Evolutionary conservation across 176 grass and related monocot genomes (phyloP).

Genomic region (Avena atlantica): DNA sequence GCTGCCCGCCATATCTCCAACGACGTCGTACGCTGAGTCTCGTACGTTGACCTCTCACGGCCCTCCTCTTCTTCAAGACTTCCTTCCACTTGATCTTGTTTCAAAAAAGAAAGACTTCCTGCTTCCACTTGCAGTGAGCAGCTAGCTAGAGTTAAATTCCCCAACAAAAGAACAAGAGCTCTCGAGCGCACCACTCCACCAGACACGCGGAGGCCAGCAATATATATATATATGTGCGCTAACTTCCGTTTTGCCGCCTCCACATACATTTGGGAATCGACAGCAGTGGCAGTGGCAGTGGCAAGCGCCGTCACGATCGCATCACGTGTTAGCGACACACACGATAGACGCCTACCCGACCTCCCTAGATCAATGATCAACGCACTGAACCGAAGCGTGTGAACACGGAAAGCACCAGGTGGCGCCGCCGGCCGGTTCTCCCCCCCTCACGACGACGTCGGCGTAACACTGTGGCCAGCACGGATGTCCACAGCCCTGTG

Average conservation of each 20-base stretch:
- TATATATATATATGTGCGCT: background rate
- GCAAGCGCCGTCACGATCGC: background rate
- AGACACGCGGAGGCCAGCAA: background rate
- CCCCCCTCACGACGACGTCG: background rate
- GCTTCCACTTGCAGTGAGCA: background rate
- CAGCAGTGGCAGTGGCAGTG: background rate
- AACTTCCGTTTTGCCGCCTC: background rate
- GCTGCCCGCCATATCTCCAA: slow-evolving; percentile 50
- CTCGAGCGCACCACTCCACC: background rate
- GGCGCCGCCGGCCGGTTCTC: background rate
- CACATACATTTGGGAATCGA: background rate
- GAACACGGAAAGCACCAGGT: background rate
- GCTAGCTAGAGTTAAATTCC: background rate
- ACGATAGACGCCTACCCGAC: background rate
- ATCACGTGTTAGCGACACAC: slow-evolving; percentile 11
- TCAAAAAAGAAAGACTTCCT: background rate
- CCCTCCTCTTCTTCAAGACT: background rate
- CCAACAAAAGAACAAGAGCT: background rate
- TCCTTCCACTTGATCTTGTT: no score
- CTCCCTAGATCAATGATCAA: background rate
- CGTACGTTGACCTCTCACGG: background rate
- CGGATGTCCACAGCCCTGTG: slow-evolving; percentile 21
- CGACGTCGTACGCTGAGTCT: background rate
- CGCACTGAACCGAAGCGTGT: background rate
- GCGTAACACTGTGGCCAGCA: background rate